Conservation (phyloP, 306 rosid species). For the Castanea crenata region DNA sequence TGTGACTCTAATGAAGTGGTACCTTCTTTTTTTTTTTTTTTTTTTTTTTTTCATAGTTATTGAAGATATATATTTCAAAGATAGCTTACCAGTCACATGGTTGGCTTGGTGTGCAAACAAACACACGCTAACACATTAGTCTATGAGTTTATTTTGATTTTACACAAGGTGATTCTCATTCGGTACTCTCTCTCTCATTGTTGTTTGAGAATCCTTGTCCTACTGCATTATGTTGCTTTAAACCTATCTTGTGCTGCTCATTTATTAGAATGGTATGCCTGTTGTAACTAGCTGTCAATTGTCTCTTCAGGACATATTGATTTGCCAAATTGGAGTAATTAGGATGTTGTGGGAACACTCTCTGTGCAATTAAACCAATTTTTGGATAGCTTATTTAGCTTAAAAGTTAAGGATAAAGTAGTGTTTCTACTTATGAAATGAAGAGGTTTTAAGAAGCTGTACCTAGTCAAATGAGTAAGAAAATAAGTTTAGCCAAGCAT, state of each 20-base stretch:
- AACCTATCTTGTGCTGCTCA: not conserved
- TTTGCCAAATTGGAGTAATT: not conserved
- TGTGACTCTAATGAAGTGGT: not conserved
- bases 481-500: too few species aligned
- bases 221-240: not conserved
- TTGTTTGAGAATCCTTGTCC: not conserved
- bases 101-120: not conserved
- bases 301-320: not conserved
- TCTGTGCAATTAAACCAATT: not conserved
- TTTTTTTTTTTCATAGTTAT: not conserved
- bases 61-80: not conserved
- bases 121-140: too few species aligned
- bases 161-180: too few species aligned
- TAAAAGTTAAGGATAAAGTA: too few species aligned
- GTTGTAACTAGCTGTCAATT: not conserved
- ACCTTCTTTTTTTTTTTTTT: not conserved
- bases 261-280: not conserved
- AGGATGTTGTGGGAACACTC: not conserved
- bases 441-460: too few species aligned
- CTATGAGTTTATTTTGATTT: too few species aligned
- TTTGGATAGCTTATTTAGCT: too few species aligned
- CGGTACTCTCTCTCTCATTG: not conserved
- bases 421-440: too few species aligned
- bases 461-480: too few species aligned
- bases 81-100: not conserved